Base-by-base conservation (phyloP, 2,329 filamentous ascomycete genomes). In the Tolypocladium sp. region DNA sequence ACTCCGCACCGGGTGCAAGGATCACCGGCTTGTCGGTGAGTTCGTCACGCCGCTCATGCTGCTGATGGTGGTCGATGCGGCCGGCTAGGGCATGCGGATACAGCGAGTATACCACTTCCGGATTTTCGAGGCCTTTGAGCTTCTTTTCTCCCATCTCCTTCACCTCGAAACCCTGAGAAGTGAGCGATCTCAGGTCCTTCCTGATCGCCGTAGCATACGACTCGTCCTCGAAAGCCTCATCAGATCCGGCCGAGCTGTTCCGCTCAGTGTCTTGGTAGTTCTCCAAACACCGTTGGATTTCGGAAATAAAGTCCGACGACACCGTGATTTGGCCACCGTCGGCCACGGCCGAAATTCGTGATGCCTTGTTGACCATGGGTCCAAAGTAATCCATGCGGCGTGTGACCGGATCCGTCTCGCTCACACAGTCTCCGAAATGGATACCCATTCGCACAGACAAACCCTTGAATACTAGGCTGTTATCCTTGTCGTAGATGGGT, bases 301-400 rank as follows among this genome's bases (percentile, higher is more conserved):
- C 94, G 15, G 90, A 90, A 69, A 99, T 96, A 74, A 97, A 97
- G 72, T 99, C 94, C 1, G 92, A 92, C 1, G 92, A 97, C 2
- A 97, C 94, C 0, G 93, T 94, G 64, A 97, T 97, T 71, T 99
- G 93, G 0, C 94, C 94, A 62, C 94, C 94, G 71, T 99, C 94
- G 41, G 94, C 94, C 51, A 96, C 92, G 27, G 91, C 89, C 8
- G 91, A 94, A 64, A 99, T 96, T 76, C 94, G 89, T 20, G 94
- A 89, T 0, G 94, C 91, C 69, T 95, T 92, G 76, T 99, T 99
- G 68, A 99, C 94, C 92, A 99, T 99, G 17, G 94, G 94, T 0
- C 94, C 94, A 71, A 97, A 99, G 76, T 99, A 99, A 69, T 99
- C 94, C 94, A 99, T 99, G 63, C 94, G 91, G 60, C 92, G 89